phyloP scores from a whole-genome alignment of 331 rosid genomes.

The Stylosanthes scabra region DNA sequence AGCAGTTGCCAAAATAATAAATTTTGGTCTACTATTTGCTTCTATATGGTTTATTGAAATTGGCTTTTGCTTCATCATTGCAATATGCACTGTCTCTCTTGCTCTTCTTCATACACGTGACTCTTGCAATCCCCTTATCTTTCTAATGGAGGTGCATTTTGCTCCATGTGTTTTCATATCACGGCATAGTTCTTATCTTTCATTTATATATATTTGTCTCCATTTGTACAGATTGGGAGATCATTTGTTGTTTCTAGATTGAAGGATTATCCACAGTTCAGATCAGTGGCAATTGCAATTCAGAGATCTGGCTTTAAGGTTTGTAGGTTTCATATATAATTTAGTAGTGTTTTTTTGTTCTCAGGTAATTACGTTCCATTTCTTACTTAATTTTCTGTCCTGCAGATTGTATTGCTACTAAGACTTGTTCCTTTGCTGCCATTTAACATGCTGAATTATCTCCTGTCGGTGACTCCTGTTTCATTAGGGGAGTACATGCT shows the following conservation, averaged over 20 bases:
- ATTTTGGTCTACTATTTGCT: conserved; percentile 1
- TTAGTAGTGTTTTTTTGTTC: conserved; percentile 12
- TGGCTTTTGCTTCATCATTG: conserved; percentile 16
- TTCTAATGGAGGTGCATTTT: conserved; percentile 21
- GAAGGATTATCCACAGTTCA: conserved; percentile 95
- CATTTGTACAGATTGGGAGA: conserved; percentile 79
- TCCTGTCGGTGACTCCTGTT: conserved; percentile 96
- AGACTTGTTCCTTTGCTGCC: conserved; percentile 99
- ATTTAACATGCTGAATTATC: conserved; percentile 92
- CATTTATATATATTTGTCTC: conserved; percentile 23
- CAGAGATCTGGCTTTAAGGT: conserved; percentile 95
- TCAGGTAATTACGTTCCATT: not conserved
- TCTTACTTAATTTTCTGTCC: conserved; percentile 8
- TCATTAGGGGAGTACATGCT: conserved; percentile 81
- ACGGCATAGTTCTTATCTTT: conserved; percentile 14
- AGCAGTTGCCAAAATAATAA: conserved; percentile 14
- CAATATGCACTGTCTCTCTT: not conserved
- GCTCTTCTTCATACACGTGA: conserved; percentile 19
- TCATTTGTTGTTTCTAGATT: conserved; percentile 86
- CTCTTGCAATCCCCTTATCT: conserved; percentile 20
- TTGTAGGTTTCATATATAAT: conserved; percentile 42
- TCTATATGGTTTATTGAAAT: conserved; percentile 1
- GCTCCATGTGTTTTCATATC: conserved; percentile 9
- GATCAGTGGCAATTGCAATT: conserved; percentile 88
- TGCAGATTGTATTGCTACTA: conserved; percentile 91